Conservation (phyloP, 2,329 filamentous ascomycete genomes). For the Cladorrhinum sp. region DNA sequence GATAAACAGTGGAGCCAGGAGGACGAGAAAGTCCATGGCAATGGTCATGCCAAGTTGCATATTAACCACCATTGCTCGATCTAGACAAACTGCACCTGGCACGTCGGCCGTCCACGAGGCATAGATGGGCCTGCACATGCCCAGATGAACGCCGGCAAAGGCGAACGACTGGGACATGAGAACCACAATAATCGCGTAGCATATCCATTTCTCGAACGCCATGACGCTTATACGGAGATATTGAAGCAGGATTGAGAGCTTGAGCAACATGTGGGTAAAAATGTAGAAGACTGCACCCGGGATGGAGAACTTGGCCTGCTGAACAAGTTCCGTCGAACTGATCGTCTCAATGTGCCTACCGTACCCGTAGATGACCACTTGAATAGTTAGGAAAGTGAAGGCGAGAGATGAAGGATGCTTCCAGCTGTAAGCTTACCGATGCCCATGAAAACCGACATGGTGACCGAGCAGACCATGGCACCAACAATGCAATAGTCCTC, state of each 20-base stretch:
- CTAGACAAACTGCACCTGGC: constrained; percentile 2
- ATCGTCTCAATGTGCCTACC: background rate
- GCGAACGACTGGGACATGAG: background rate
- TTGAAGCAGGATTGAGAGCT: constrained; percentile 10
- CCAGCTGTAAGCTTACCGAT: background rate
- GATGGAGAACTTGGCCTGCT: background rate
- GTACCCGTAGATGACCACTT: background rate
- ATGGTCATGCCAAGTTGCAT: constrained; percentile 5
- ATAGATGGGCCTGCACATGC: background rate
- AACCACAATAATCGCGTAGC: background rate
- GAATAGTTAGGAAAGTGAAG: background rate
- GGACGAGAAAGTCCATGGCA: constrained; percentile 6
- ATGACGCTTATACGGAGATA: constrained; percentile 9
- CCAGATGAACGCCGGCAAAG: constrained; percentile 1
- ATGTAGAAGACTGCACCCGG: constrained; percentile 4
- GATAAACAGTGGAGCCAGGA: background rate
- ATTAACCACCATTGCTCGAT: constrained; percentile 2
- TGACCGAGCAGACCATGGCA: constrained; percentile 1
- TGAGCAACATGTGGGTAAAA: constrained; percentile 1
- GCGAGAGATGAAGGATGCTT: background rate
- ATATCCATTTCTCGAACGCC: constrained; percentile 3
- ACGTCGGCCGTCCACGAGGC: background rate
- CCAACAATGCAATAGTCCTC: constrained; percentile 5
- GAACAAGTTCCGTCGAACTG: background rate
- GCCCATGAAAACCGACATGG: background rate